Conservation (phyloP, 2,329 filamentous ascomycete genomes). For the Botryotinia globosa region DNA sequence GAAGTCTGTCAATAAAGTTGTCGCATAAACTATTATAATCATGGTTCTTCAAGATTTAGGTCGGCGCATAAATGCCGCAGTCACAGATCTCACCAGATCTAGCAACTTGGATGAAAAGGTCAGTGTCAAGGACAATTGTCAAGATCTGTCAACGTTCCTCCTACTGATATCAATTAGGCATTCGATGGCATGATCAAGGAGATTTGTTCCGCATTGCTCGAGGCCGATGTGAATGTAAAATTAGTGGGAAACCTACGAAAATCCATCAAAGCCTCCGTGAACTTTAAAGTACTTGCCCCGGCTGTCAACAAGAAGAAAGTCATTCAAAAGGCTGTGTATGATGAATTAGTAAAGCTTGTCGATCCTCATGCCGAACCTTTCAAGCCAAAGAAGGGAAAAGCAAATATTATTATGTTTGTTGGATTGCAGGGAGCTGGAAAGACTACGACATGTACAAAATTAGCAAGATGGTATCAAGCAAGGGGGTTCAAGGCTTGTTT, state of each 20-base stretch:
- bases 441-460: constrained; percentile 96
- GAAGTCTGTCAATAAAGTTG: not conserved
- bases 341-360: constrained; percentile 92
- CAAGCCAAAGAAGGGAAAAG: constrained; percentile 93
- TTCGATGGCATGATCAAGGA: constrained; percentile 99
- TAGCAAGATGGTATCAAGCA: constrained; percentile 91
- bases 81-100: constrained; percentile 87
- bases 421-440: constrained; percentile 97
- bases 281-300: constrained; percentile 88
- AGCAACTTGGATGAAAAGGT: constrained; percentile 96
- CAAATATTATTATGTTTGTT: constrained; percentile 99
- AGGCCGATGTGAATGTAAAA: constrained; percentile 95
- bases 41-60: constrained; percentile 99
- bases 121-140: constrained; percentile 28
- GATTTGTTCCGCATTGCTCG: constrained; percentile 90
- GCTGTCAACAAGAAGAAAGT: constrained; percentile 97
- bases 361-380: constrained; percentile 94
- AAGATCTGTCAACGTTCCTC: constrained; percentile 4
- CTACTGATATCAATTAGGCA: constrained; percentile 57
- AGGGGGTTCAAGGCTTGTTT: constrained; percentile 89
- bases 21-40: constrained; percentile 31
- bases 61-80: constrained; percentile 95
- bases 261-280: constrained; percentile 85
- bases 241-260: constrained; percentile 89
- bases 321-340: constrained; percentile 96